Base-by-base conservation (phyloP, 2,329 filamentous ascomycete species). In the Talaromyces rugulosus region DNA sequence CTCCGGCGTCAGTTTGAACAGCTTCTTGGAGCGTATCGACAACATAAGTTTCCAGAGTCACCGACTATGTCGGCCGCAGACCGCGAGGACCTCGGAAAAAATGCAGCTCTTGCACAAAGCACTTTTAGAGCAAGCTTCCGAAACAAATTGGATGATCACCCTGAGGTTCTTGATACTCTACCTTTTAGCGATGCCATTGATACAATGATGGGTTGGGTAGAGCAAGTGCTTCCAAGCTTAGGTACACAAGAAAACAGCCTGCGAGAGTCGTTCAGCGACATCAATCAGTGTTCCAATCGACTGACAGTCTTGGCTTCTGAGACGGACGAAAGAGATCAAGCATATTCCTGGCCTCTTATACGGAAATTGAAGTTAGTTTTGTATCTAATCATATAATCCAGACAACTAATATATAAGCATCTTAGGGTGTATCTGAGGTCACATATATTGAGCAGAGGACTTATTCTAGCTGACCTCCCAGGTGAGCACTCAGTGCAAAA, bases 101-200 rank as follows among this genome's bases (percentile, higher is more conserved):
- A 53, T 36, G 57, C 47, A 40, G 57, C 53, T 27, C 47, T 59
- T 30, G 57, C 57, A 52, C 53, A 5, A 53, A 42, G 31, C 27
- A 59, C 57, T 42, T 59, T 59, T 47, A 36, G 33, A n/a, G 57
- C 57, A n/a, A 59, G 57, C 33, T 59, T 59, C 47, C 36, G 47
- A 42, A n/a, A 31, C 23, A 53, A n/a, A 30, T 47, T 59, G 27
- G 47, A 53, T 44, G n/a, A 59, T 18, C 30, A 12, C 8, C 33
- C 57, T 18, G 47, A 34, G 8, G 31, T 59, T 18, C 57, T 59
- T 53, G 23, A 18, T 42, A 16, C 3, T 52, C 5, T 52, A 23
- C n/a, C 18, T 59, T 59, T 53, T 28, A 18, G 40, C 14, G n/a
- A 59, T 16, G 57, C 47, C 33, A 53, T 59, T 53, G 30, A 59